Conservation (phyloP, 306 rosid genomes). For the Pterocarpus macrocarpus region DNA sequence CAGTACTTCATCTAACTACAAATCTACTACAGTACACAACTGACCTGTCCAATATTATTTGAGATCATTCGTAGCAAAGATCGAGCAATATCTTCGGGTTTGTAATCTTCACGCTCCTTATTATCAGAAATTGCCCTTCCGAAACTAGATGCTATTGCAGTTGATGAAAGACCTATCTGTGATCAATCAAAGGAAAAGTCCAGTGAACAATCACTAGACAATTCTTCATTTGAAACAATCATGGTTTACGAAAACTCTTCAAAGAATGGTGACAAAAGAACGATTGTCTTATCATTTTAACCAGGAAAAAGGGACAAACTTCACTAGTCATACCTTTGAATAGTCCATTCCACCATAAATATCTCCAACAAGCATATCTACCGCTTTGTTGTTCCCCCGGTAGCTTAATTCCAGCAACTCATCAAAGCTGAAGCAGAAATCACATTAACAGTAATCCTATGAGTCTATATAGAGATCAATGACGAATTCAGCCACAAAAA, state of each 20-base stretch:
- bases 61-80: slow-evolving; percentile 96
- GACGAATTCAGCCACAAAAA: slow-evolving; percentile 21
- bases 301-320: slow-evolving; percentile 35
- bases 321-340: slow-evolving; percentile 68
- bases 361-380: slow-evolving; percentile 99
- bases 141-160: slow-evolving; percentile 96
- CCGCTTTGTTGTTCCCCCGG: slow-evolving; percentile 82
- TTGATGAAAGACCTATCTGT: slow-evolving; percentile 89
- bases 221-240: slow-evolving; percentile 36
- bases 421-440: slow-evolving; percentile 75
- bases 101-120: slow-evolving; percentile 80
- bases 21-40: slow-evolving; percentile 6
- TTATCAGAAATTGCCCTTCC: slow-evolving; percentile 88
- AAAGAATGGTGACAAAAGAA: slow-evolving; percentile 5
- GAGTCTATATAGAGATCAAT: slow-evolving; percentile 32
- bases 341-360: slow-evolving; percentile 93
- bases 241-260: not conserved
- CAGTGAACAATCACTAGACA: slow-evolving; percentile 39
- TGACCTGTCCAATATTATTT: slow-evolving; percentile 95
- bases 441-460: slow-evolving; percentile 23
- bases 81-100: slow-evolving; percentile 88
- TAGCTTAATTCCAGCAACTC: slow-evolving; percentile 95
- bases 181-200: slow-evolving; percentile 40
- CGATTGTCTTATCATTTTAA: slow-evolving; percentile 25
- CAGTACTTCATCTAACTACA: slow-evolving; percentile 14